Conservation (phyloP, 345 rosid species). For the Pseudoturritis turrita region DNA sequence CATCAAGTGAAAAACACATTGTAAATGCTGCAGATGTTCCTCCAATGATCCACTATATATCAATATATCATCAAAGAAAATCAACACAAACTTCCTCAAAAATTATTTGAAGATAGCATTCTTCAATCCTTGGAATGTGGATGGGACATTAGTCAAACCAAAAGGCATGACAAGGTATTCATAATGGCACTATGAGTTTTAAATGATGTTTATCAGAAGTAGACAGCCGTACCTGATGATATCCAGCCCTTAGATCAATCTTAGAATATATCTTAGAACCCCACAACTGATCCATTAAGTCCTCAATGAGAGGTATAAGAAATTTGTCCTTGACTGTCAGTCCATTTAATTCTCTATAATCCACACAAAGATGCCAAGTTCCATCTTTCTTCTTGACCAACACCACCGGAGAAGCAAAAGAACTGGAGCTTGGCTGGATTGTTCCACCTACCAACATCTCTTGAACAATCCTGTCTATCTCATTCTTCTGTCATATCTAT, state of each 20-base stretch:
- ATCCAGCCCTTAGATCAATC: background rate
- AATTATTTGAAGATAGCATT: accelerated
- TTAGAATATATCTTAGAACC: accelerated
- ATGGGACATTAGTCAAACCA: background rate
- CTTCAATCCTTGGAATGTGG: accelerated
- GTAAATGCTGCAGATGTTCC: accelerated
- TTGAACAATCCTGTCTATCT: too few relatives aligned
- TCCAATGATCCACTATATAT: accelerated
- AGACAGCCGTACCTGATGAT: background rate
- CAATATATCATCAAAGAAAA: background rate
- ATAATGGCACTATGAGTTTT: background rate
- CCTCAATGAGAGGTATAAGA: background rate
- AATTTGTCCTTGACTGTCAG: background rate
- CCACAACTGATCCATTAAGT: background rate
- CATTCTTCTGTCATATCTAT: too few relatives aligned
- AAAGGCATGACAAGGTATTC: background rate
- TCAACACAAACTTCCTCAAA: background rate
- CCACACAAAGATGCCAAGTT: too few relatives aligned
- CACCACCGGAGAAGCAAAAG: background rate
- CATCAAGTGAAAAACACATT: background rate
- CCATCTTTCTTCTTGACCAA: background rate
- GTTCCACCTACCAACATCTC: too few relatives aligned
- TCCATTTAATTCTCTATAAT: too few relatives aligned
- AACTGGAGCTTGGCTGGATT: background rate
- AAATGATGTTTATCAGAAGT: accelerated